These are phyloP conservation scores for Phaeoacremonium minimum DNA, from an alignment of 2,329 filamentous ascomycete species.

Conservation along the genomic window DNA sequence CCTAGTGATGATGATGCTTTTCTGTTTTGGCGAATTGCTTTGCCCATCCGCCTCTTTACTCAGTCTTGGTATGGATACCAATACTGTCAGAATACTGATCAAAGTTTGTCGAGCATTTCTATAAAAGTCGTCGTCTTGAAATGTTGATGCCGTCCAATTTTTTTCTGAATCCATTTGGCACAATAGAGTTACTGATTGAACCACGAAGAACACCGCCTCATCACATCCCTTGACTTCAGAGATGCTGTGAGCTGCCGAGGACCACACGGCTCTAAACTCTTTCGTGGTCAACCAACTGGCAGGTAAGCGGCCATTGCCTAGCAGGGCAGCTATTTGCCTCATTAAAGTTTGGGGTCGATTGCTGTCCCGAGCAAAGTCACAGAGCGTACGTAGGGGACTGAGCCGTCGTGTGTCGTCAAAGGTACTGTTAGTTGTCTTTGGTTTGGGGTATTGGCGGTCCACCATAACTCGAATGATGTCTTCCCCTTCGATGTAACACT, in stretches of 20 bases:
- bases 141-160: too few relatives aligned
- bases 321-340: slow-evolving; percentile 27
- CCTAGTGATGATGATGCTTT: slow-evolving; percentile 8
- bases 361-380: slow-evolving; percentile 24
- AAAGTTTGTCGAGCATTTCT: too few relatives aligned
- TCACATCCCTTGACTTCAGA: slow-evolving; percentile 21
- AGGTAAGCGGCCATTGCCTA: slow-evolving; percentile 29
- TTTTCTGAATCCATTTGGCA: too few relatives aligned
- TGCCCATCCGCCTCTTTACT: slow-evolving; percentile 13
- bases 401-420: slow-evolving; percentile 19
- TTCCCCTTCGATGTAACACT: slow-evolving; percentile 33
- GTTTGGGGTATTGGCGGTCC: slow-evolving; percentile 26
- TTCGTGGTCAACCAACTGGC: slow-evolving; percentile 38
- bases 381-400: slow-evolving; percentile 25
- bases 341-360: slow-evolving; percentile 27
- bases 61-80: slow-evolving; percentile 30
- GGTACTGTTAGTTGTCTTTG: slow-evolving; percentile 23
- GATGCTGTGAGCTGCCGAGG: slow-evolving; percentile 26
- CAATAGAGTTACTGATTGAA: slow-evolving; percentile 25
- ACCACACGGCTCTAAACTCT: slow-evolving; percentile 36
- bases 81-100: slow-evolving; percentile 32
- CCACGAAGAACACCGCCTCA: slow-evolving; percentile 30
- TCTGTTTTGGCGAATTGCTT: too few relatives aligned
- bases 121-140: too few relatives aligned
- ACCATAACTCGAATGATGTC: slow-evolving; percentile 31